These are phyloP conservation scores for Hypericum androsaemum DNA, from an alignment of 345 rosid genomes.

Conservation along the genomic window DNA sequence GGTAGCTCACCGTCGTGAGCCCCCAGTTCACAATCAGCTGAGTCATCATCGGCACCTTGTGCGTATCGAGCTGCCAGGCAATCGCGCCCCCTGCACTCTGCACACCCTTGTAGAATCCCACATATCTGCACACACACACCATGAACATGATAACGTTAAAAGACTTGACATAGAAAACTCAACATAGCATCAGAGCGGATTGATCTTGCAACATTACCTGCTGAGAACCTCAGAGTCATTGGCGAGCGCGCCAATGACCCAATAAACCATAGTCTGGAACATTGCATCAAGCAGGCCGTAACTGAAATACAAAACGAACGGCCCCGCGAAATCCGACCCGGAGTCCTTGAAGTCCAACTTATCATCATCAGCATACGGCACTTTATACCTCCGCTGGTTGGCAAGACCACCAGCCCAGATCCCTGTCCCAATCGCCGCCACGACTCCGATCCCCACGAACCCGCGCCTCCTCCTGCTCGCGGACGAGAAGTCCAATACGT, in stretches of 20 bases:
- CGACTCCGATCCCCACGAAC: conserved; percentile 51
- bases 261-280: conserved; percentile 88
- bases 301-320: conserved; percentile 63
- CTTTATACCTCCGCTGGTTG: conserved; percentile 43
- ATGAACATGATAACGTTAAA: no score
- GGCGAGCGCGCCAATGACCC: conserved; percentile 89
- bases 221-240: conserved; percentile 80
- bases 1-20: conserved; percentile 69
- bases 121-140: conserved; percentile 36
- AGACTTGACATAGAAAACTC: no score
- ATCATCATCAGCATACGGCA: conserved; percentile 11
- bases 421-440: conserved; percentile 46
- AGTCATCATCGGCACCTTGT: conserved; percentile 43
- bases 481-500: conserved; percentile 69
- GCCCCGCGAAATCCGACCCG: conserved; percentile 47
- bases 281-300: conserved; percentile 81
- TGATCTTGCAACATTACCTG: conserved; percentile 26
- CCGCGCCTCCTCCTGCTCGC: conserved; percentile 60
- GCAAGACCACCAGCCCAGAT: conserved; percentile 88
- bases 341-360: conserved; percentile 70
- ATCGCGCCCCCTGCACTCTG: conserved; percentile 95
- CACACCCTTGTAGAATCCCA: conserved; percentile 87
- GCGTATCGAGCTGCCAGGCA: conserved; percentile 89
- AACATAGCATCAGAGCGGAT: not conserved
- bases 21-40: conserved; percentile 73